Base-by-base conservation (phyloP, 805 yeast species). In the Yamadazyma nakazawae region DNA sequence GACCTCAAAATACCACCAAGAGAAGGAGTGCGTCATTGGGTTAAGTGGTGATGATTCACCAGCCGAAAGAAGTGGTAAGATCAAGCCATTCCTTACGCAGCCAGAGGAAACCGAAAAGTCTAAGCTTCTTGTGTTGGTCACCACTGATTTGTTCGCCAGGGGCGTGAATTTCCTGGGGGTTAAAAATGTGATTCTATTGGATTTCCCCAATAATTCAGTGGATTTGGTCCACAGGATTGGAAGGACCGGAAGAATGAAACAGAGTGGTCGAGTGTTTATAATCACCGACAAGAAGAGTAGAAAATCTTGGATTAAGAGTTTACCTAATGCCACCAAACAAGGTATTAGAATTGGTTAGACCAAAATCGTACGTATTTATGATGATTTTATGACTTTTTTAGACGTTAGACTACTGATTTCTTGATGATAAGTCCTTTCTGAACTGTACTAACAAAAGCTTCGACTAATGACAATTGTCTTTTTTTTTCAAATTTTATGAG, bases 191-290 rank as follows among this genome's bases (percentile, higher is more conserved):
- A 74, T 92, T 24, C 67, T 94, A 42, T 85, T 84, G 69, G 97
- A 92, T 60, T 80, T 90, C 38, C 99, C 99, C 5, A 77, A 78
- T 44, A 83, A 85, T 13, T 80, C 97, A 0, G 83, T 88, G 16
- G 98, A 92, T 64, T 71, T 92, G 49, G 81, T 92, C 17, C 98
- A 92, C 62, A 74, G 99, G 51, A 85, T 88, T 1, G 99, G 99
- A 1, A 79, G 99, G 67, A 92, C 97, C 0, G 97, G 97, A 2
- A 72, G 99, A 62, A 84, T 91, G 86, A 87, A 85, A 38, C 89
- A 85, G 58, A 75, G 85, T 32, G 99, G 99, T 12, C 76, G 96
- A 50, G 97, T 88, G 1, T 84, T 89, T 52, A 70, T 94, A 58
- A 80, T 92, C 43, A 84, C 85, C 24, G 85, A 83, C 51, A 82